phyloP scores from a whole-genome alignment of 2,329 filamentous ascomycete genomes.

The Bipolaris victoriae region DNA sequence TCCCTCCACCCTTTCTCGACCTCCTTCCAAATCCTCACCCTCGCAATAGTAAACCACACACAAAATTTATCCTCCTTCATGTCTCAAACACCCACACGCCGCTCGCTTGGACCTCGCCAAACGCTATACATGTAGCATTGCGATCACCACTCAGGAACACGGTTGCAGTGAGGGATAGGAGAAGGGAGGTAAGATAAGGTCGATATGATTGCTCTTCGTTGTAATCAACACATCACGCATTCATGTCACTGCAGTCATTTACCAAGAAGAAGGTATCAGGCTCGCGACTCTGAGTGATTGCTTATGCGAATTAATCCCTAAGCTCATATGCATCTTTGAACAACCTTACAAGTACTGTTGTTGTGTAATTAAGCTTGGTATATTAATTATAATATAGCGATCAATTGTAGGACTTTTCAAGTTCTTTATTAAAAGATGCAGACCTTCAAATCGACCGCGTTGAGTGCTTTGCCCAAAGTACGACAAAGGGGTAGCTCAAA shows the following conservation, averaged over 20 bases:
- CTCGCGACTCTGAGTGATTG: not conserved
- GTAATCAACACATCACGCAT: not conserved
- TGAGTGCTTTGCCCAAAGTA: not conserved
- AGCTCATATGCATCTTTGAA: not conserved
- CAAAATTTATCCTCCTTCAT: not conserved
- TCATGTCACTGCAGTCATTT: not conserved
- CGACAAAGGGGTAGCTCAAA: not conserved
- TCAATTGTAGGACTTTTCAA: not conserved
- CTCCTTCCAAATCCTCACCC: not conserved
- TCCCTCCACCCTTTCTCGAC: not conserved
- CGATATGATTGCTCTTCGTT: not conserved
- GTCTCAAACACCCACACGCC: conserved; percentile 7
- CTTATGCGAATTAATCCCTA: not conserved
- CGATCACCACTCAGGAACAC: not conserved
- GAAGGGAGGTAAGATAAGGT: not conserved
- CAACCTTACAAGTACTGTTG: not conserved
- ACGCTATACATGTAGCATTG: not conserved
- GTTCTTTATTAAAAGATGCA: not conserved
- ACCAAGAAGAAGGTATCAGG: no score
- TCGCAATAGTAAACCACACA: not conserved
- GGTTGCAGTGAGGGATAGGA: not conserved
- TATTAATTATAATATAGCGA: not conserved
- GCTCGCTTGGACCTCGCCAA: conserved; percentile 2
- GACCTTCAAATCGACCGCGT: not conserved
- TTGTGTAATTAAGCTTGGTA: not conserved